Conservation (phyloP, 2,329 filamentous ascomycete genomes). For the Colletotrichum gloeosporioides region DNA sequence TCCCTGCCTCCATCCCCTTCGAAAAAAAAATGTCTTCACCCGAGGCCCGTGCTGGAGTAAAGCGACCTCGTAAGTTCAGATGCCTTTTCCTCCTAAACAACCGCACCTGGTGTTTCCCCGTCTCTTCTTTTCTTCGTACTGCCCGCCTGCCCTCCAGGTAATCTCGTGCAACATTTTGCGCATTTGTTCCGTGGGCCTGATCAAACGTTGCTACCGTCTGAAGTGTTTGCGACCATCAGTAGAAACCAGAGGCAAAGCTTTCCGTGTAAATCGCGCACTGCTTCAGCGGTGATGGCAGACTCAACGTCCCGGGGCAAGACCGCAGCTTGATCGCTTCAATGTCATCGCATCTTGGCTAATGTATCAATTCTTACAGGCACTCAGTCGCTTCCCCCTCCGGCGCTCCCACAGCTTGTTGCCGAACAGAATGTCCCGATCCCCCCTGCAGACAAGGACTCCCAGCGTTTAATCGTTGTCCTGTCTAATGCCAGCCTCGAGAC, state of each 20-base stretch:
- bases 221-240: background rate
- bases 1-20: background rate
- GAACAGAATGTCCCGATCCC: constrained; percentile 90
- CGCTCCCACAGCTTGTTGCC: constrained; percentile 88
- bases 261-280: background rate
- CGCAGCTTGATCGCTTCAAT: background rate
- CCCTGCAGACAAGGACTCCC: constrained; percentile 85
- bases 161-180: background rate
- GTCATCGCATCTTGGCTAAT: background rate
- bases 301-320: background rate
- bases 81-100: background rate
- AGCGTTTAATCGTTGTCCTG: constrained; percentile 92
- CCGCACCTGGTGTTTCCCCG: background rate
- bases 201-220: background rate
- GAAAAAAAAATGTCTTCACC: constrained; percentile 40
- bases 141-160: background rate
- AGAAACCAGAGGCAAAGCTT: background rate
- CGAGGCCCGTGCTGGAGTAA: constrained; percentile 45
- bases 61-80: constrained; percentile 46
- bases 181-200: background rate
- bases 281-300: background rate
- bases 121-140: background rate
- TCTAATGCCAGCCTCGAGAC: constrained; percentile 98
- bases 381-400: constrained; percentile 91
- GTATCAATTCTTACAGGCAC: constrained; percentile 65